Conservation (phyloP, 2,329 filamentous ascomycete genomes). For the Calonectria honghensis region DNA sequence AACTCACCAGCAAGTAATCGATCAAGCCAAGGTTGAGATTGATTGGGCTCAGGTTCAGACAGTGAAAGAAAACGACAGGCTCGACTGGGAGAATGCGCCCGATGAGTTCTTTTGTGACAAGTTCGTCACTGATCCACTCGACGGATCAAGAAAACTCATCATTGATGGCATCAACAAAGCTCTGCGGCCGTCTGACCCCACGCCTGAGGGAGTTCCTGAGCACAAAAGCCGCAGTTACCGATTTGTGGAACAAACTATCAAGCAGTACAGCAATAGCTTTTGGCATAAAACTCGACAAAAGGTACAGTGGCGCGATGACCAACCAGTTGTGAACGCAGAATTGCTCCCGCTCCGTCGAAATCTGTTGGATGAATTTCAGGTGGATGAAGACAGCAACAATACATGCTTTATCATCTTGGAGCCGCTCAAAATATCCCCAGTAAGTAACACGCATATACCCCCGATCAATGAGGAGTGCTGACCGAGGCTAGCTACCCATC, state of each 20-base stretch:
- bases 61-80: constrained; percentile 59
- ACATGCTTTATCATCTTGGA: constrained; percentile 84
- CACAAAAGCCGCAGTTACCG: constrained; percentile 66
- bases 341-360: constrained; percentile 87
- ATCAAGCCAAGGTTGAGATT: constrained; percentile 61
- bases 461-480: not conserved
- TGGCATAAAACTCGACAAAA: constrained; percentile 75
- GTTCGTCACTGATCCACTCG: constrained; percentile 74
- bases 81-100: constrained; percentile 65
- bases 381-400: constrained; percentile 67
- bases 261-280: constrained; percentile 89
- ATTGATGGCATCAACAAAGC: constrained; percentile 71
- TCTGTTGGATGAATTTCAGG: constrained; percentile 81
- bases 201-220: constrained; percentile 74
- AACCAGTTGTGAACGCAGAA: constrained; percentile 88
- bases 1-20: constrained; percentile 47
- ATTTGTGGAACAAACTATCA: constrained; percentile 75
- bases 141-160: constrained; percentile 79
- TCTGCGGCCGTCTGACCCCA: constrained; percentile 78
- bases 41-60: constrained; percentile 77
- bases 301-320: constrained; percentile 76
- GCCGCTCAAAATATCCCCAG: constrained; percentile 84
- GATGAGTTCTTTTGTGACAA: constrained; percentile 72
- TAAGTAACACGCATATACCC: constrained; percentile 72
- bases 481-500: constrained; percentile 75